Evolutionary conservation across 768 basidiomycete genomes (phyloP).

Genomic region (Mycena haematopus): DNA sequence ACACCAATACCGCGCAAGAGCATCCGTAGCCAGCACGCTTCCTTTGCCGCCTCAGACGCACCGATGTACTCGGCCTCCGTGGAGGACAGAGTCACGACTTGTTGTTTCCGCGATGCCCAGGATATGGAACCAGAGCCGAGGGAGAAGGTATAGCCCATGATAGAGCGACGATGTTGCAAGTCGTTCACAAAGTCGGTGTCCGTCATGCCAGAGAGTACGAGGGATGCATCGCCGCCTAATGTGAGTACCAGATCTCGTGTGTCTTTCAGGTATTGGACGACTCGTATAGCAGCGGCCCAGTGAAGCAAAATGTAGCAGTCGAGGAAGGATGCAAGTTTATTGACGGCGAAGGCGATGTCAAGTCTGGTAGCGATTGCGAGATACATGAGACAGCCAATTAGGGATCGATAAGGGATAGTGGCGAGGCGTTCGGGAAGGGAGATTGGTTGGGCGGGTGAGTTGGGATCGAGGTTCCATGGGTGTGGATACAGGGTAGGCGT

Average conservation of each 20-base stretch:
- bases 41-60: too few relatives aligned
- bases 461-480: too few relatives aligned
- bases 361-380: too few relatives aligned
- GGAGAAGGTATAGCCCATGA: neutral
- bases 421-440: too few relatives aligned
- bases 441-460: too few relatives aligned
- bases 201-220: neutral
- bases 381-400: too few relatives aligned
- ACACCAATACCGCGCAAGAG: slow-evolving; percentile 25
- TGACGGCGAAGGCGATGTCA: neutral
- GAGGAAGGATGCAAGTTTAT: neutral
- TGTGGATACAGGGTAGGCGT: too few relatives aligned
- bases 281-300: neutral
- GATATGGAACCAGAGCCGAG: neutral
- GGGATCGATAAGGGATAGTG: too few relatives aligned
- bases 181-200: neutral
- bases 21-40: slow-evolving; percentile 38
- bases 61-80: too few relatives aligned
- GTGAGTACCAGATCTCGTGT: neutral
- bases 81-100: slow-evolving; percentile 38
- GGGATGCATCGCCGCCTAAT: neutral
- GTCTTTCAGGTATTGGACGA: neutral
- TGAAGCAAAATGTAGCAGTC: neutral
- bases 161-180: neutral
- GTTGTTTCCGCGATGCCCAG: slow-evolving; percentile 24